A percentile compares a stretch with the other conserved stretches of the same genome.
phyloP scores from a whole-genome alignment of 164 flowering plant species.

The Magnolia changhungtana region DNA sequence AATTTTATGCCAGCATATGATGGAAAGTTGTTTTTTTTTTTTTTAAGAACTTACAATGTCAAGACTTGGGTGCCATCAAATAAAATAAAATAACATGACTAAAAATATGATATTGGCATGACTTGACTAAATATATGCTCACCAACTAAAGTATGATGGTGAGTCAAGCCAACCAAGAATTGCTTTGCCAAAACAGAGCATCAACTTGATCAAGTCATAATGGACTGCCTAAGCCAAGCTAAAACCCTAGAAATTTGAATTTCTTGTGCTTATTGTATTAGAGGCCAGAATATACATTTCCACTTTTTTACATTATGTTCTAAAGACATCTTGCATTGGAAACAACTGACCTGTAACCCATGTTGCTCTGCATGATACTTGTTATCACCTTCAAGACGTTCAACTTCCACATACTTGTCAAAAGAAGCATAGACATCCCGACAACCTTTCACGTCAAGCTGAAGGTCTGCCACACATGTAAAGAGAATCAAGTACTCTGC shows the following conservation, averaged over 20 bases:
- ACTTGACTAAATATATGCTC: too few relatives aligned
- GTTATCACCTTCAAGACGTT: slow-evolving; percentile 90
- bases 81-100: too few relatives aligned
- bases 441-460: slow-evolving; percentile 97
- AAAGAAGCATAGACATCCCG: slow-evolving; percentile 93
- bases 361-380: slow-evolving; percentile 92
- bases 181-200: not conserved
- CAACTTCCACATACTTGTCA: slow-evolving; percentile 95
- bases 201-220: not conserved
- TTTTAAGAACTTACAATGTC: not conserved
- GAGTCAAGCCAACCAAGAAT: not conserved
- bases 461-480: slow-evolving; percentile 59
- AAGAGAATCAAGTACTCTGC: not conserved
- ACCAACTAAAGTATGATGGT: too few relatives aligned
- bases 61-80: not conserved
- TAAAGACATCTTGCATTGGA: not conserved
- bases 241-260: too few relatives aligned
- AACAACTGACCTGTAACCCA: slow-evolving; percentile 71
- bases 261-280: too few relatives aligned
- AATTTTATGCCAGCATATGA: too few relatives aligned
- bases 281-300: not conserved
- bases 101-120: too few relatives aligned
- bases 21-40: too few relatives aligned
- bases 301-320: not conserved
- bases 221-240: not conserved